Base-by-base conservation (phyloP, 108 stramenopile species). In the Nannochloropsis gaditana region DNA sequence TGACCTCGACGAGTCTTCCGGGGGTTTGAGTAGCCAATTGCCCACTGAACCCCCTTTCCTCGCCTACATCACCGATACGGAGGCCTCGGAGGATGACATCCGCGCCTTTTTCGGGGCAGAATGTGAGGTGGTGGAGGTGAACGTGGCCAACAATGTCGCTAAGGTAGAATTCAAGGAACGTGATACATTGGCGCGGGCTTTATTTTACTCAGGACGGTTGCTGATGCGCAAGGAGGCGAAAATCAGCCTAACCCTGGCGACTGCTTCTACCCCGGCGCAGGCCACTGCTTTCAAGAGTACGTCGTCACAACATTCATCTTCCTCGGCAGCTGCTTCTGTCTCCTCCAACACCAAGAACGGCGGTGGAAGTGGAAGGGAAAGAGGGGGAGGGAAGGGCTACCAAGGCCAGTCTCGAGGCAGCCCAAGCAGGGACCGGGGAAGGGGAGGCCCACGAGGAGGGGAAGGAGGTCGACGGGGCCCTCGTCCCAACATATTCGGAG, bases 21-120 rank as follows among this genome's bases (percentile, higher is more conserved):
- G 59, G 19, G 59, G 59, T 1, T n/a, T 73, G 59, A 73, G 59
- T n/a, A 73, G 59, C 59, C 59, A 73, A 8, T n/a, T 73, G 19
- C 59, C 59, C 19, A 73, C 59, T n/a, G 59, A 73, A 73, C 59
- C 59, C n/a, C 59, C 59, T n/a, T 73, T 73, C n/a, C 59, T 73
- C n/a, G 59, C 59, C 19, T 73, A 73, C 59, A 73, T 73, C 19
- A 15, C 15, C n/a, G 59, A 73, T n/a, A 73, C 59, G 2, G 59
- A 73, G 59, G 59, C 59, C 15, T 15, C 5, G 19, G 59, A 73
- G n/a, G 19, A 73, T n/a, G 59, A 73, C 59, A 73, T 73, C 59
- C 59, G 3, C 0, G 59, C 15, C 59, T 73, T 73, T n/a, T 73
- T 73, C 59, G 59, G 59, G 19, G 15, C 59, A 15, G 59, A 73